Evolutionary conservation across 2,329 filamentous ascomycete species (phyloP).

Genomic region (Zymoseptoria passerinii): DNA sequence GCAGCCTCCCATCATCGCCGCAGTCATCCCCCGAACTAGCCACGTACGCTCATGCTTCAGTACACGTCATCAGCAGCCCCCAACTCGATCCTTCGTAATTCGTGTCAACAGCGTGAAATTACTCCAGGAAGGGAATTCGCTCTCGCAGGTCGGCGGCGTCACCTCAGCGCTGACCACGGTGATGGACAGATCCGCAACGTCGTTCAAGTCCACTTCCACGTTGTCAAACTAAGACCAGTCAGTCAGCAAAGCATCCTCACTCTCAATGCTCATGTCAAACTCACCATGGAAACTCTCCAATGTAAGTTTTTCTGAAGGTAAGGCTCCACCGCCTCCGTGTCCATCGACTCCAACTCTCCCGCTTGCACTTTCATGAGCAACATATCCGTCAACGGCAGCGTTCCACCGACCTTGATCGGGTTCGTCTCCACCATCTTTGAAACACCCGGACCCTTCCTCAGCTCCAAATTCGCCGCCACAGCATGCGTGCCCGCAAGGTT

Average conservation of each 20-base stretch:
- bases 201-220: constrained; percentile 25
- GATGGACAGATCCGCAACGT: constrained; percentile 33
- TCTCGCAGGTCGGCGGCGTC: constrained; percentile 27
- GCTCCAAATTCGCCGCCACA: constrained; percentile 28
- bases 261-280: neutral
- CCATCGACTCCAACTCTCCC: constrained; percentile 30
- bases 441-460: neutral
- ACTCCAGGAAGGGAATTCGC: constrained; percentile 33
- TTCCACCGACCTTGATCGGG: constrained; percentile 29
- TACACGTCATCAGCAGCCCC: neutral
- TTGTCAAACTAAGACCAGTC: constrained; percentile 29
- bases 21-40: no score
- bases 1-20: neutral
- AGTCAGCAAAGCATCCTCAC: neutral
- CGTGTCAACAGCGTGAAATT: constrained; percentile 19
- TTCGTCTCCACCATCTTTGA: neutral
- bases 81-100: neutral
- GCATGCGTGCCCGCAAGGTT: constrained; percentile 57
- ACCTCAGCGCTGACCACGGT: constrained; percentile 34
- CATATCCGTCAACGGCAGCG: constrained; percentile 38
- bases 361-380: constrained; percentile 30
- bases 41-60: neutral
- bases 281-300: constrained; percentile 29
- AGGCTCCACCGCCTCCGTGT: constrained; percentile 18
- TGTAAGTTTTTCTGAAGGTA: constrained; percentile 28